Base-by-base conservation (phyloP, 257 asterid genomes). In the Lycium barbarum region DNA sequence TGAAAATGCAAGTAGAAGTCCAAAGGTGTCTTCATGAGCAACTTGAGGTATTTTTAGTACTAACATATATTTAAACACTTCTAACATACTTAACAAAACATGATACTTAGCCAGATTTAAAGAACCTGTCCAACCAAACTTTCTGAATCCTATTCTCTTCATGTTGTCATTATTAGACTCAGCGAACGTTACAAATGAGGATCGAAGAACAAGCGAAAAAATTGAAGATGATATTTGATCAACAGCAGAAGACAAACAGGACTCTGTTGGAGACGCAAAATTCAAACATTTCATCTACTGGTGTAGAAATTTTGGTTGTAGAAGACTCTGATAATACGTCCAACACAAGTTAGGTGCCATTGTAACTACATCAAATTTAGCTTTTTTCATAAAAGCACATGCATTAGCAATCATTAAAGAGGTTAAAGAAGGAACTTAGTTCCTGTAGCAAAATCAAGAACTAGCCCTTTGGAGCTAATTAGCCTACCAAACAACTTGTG, bases 191-290 rank as follows among this genome's bases (percentile, higher is more conserved):
- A 43, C 97, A 93, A 87, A 17, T 94, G 86, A 89, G 94, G 88
- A 93, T 94, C 26, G 97, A 94, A 84, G 95, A 92, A 83, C 95
- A 94, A 73, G 91, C 90, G 72, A 90, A 87, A 58, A 93, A 93
- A 81, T 83, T 94, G 85, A 89, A 88, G 88, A 81, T 63, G 89
- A 90, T 93, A 93, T 83, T 93, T 58, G 95, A 92, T 82, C 91
- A 89, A 86, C 95, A 94, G 81, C 91, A 89, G 72, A 86, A 84
- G 38, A 88, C 93, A 17, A 73, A 90, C 0, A 84, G 40, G 85
- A 87, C 85, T 81, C 84, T 84, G 22, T 43, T 87, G 55, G 92
- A 86, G 72, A 82, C 89, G 49, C 88, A 67, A 61, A 88, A 84
- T 43, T 79, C 88, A 18, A 81, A 70, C 81, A 79, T 45, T 22